These are phyloP conservation scores for Breviolum minutum DNA, from an alignment of 73 alveolate species.

Conservation along the genomic window DNA sequence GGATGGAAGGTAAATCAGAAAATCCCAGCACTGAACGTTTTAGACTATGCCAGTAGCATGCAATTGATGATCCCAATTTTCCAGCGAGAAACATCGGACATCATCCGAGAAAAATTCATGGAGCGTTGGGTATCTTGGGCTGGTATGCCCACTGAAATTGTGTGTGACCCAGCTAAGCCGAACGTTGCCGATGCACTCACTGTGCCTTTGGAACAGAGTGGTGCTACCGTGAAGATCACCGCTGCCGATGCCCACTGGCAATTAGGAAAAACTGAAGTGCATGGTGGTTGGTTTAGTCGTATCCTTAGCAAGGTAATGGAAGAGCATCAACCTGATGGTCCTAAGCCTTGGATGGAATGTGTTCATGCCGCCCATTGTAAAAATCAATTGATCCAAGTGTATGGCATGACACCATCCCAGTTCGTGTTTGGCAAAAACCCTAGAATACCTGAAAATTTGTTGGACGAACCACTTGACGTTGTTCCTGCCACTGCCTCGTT, in stretches of 20 bases:
- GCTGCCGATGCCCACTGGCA: constrained; percentile 57
- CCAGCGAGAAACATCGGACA: background rate
- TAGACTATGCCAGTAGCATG: background rate
- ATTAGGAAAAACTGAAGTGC: background rate
- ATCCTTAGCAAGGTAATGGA: background rate
- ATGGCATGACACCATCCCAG: constrained; percentile 49
- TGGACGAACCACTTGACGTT: background rate
- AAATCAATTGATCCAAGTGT: constrained; percentile 25
- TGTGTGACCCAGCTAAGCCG: background rate
- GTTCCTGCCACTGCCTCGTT: background rate
- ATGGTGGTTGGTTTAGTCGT: background rate
- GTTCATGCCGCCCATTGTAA: background rate
- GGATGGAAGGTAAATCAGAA: background rate
- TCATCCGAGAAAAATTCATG: background rate
- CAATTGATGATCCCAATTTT: background rate
- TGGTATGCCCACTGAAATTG: background rate
- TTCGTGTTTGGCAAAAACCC: constrained; percentile 38
- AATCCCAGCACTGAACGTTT: background rate
- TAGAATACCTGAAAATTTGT: background rate
- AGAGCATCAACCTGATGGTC: background rate
- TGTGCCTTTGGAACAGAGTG: background rate
- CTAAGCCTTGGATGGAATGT: background rate
- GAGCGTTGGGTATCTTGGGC: constrained; percentile 35
- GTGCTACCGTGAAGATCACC: background rate
- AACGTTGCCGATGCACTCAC: background rate